phyloP scores from a whole-genome alignment of 768 basidiomycete genomes.

The Boletus pseudopeckii region DNA sequence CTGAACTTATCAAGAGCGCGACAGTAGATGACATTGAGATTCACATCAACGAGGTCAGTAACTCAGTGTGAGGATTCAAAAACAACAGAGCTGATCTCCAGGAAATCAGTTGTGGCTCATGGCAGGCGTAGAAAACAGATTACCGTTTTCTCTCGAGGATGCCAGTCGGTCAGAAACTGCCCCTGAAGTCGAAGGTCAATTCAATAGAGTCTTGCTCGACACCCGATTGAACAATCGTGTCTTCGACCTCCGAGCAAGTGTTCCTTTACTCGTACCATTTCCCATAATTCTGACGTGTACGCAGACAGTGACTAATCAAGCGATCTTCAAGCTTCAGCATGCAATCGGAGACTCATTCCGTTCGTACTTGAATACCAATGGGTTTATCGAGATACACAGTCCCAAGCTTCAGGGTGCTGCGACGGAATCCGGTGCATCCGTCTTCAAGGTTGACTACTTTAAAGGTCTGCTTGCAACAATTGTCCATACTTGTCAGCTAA shows the following conservation, averaged over 20 bases:
- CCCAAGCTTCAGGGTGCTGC: conserved; percentile 97
- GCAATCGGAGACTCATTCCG: conserved; percentile 90
- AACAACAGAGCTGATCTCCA: background rate
- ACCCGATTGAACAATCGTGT: conserved; percentile 94
- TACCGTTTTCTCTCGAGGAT: conserved; percentile 93
- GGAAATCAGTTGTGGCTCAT: conserved; percentile 68
- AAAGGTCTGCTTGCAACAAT: conserved; percentile 52
- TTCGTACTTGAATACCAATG: conserved; percentile 64
- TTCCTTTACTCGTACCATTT: background rate
- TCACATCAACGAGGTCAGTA: conserved; percentile 69
- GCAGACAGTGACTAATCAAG: conserved; percentile 93
- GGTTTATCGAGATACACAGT: conserved; percentile 94
- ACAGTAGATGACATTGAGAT: conserved; percentile 86
- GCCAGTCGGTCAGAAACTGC: conserved; percentile 82
- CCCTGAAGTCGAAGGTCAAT: conserved; percentile 57
- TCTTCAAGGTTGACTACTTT: conserved; percentile 98
- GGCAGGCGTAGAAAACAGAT: conserved; percentile 69
- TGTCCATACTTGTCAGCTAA: conserved; percentile 3
- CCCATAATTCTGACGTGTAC: conserved; percentile 7
- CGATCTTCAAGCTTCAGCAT: conserved; percentile 88
- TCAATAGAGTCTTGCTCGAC: conserved; percentile 82
- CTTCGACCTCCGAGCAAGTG: conserved; percentile 83
- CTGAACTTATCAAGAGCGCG: conserved; percentile 88
- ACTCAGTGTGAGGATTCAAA: background rate
- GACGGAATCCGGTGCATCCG: conserved; percentile 94